Percentiles rank a stretch among this genome's conserved stretches.
These are phyloP conservation scores for Madurella fahalii DNA, from an alignment of 2,329 filamentous ascomycete genomes.

Conservation along the genomic window DNA sequence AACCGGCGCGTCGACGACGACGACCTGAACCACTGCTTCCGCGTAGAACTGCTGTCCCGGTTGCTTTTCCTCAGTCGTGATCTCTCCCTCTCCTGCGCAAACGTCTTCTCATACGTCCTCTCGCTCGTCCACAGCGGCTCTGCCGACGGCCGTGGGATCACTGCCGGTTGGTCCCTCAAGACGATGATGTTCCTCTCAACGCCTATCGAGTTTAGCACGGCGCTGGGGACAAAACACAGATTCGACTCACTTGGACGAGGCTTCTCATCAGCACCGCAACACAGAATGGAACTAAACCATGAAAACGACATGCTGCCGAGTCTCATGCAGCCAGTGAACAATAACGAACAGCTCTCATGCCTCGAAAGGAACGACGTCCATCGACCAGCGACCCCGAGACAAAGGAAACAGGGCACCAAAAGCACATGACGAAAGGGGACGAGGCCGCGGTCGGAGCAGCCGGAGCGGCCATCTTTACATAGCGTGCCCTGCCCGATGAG, in stretches of 20 bases:
- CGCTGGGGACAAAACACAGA: slow-evolving; percentile 14
- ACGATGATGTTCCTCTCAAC: slow-evolving; percentile 30
- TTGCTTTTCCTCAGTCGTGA: slow-evolving; percentile 14
- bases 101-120: slow-evolving; percentile 31
- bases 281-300: slow-evolving; percentile 46
- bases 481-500: slow-evolving; percentile 7
- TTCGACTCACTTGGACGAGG: slow-evolving; percentile 28
- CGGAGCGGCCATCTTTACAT: slow-evolving; percentile 21
- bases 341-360: slow-evolving; percentile 20
- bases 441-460: slow-evolving; percentile 6
- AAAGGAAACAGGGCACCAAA: slow-evolving; percentile 12
- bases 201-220: slow-evolving; percentile 18
- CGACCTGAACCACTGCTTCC: slow-evolving; percentile 43
- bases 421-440: slow-evolving; percentile 11
- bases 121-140: slow-evolving; percentile 26
- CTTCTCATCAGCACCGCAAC: slow-evolving; percentile 42
- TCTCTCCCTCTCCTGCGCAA: slow-evolving; percentile 28
- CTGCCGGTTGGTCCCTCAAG: slow-evolving; percentile 31
- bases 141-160: slow-evolving; percentile 29
- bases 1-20: slow-evolving; percentile 44
- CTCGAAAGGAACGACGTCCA: slow-evolving; percentile 24
- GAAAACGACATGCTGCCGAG: slow-evolving; percentile 40
- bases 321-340: slow-evolving; percentile 21
- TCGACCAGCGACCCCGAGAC: slow-evolving; percentile 26
- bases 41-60: slow-evolving; percentile 31